These are phyloP conservation scores for Conticribra weissflogii DNA, from an alignment of 108 stramenopile species.

Conservation along the genomic window DNA sequence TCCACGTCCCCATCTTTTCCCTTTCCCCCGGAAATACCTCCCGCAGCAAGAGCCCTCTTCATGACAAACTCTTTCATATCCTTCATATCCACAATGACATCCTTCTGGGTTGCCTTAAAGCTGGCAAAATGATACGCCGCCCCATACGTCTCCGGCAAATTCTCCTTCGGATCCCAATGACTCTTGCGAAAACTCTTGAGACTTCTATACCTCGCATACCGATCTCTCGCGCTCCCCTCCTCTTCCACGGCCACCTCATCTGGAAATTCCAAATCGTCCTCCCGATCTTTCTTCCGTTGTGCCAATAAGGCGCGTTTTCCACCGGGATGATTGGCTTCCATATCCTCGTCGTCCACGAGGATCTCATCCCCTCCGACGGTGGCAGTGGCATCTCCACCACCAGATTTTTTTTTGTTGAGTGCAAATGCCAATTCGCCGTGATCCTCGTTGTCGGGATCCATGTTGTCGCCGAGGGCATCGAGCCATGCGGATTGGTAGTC, in stretches of 20 bases:
- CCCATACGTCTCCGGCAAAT: conserved; percentile 94
- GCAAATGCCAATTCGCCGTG: conserved; percentile 82
- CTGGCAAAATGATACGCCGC: conserved; percentile 91
- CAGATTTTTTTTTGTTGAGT: conserved; percentile 78
- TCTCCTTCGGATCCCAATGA: conserved; percentile 97
- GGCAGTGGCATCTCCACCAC: conserved; percentile 41
- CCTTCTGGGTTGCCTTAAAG: conserved; percentile 86
- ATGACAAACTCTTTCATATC: conserved; percentile 66
- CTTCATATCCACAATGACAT: conserved; percentile 77
- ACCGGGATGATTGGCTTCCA: conserved; percentile 61
- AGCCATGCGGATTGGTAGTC: conserved; percentile 97
- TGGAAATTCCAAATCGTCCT: conserved; percentile 94
- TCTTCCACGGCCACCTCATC: conserved; percentile 97
- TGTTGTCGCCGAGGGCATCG: conserved; percentile 80
- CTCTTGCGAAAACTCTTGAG: conserved; percentile 94
- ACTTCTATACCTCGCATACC: conserved; percentile 96
- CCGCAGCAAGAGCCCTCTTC: conserved; percentile 35
- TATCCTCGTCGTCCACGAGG: conserved; percentile 77
- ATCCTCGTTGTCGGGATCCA: conserved; percentile 68
- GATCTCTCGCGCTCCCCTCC: conserved; percentile 85
- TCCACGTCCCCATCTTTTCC: conserved; percentile 13
- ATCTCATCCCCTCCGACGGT: conserved; percentile 48
- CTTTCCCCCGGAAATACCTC: conserved; percentile 23
- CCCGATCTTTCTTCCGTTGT: conserved; percentile 72
- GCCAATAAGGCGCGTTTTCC: conserved; percentile 66